These are phyloP conservation scores for Trametes maxima DNA, from an alignment of 768 basidiomycete species.

Conservation along the genomic window DNA sequence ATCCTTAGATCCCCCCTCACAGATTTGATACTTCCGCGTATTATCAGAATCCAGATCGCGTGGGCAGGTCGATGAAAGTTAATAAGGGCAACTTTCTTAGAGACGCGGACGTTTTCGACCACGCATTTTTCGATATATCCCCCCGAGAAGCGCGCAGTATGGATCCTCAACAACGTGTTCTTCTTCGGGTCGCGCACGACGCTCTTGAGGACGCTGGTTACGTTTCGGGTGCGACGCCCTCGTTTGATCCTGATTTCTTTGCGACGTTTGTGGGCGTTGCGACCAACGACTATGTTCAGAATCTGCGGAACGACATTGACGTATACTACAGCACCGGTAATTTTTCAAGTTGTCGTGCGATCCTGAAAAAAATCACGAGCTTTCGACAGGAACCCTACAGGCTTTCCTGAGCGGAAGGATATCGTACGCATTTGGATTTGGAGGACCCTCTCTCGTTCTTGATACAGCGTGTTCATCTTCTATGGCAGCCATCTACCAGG, in stretches of 20 bases:
- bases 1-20: constrained; percentile 56
- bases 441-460: constrained; percentile 71
- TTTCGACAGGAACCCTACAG: constrained; percentile 59
- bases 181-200: constrained; percentile 66
- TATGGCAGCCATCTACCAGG: constrained; percentile 67
- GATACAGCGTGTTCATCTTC: constrained; percentile 81
- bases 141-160: constrained; percentile 75
- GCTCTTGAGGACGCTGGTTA: constrained; percentile 75
- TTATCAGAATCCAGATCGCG: constrained; percentile 27
- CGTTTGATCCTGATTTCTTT: constrained; percentile 54
- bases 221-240: constrained; percentile 56
- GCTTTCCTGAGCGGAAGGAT: constrained; percentile 74
- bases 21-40: constrained; percentile 56
- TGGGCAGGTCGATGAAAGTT: constrained; percentile 50
- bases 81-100: constrained; percentile 66
- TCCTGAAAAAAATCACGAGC: background rate
- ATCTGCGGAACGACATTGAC: constrained; percentile 62
- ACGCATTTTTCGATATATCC: constrained; percentile 71
- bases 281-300: constrained; percentile 70
- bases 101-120: constrained; percentile 61
- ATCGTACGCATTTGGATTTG: constrained; percentile 66
- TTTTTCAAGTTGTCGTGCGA: background rate
- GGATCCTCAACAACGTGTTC: constrained; percentile 75
- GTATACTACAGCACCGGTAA: constrained; percentile 72
- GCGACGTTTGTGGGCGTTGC: constrained; percentile 72